Evolutionary conservation across 2,329 filamentous ascomycete genomes (phyloP).

Genomic region (Alternaria sp.): DNA sequence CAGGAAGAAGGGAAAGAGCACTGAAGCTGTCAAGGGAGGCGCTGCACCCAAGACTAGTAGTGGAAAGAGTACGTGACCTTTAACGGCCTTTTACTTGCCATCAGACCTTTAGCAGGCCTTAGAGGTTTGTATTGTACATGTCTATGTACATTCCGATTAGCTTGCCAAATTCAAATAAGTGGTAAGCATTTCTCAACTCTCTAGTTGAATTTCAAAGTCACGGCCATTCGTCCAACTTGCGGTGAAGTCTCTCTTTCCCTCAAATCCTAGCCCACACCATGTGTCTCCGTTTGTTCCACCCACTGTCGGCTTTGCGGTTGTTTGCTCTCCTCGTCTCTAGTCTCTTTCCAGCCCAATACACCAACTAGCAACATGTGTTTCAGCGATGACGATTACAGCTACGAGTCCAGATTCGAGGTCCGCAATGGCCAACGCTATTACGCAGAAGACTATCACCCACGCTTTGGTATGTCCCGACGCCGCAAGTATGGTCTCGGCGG

Average conservation of each 20-base stretch:
- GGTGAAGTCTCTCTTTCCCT: neutral
- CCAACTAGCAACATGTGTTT: conserved; percentile 36
- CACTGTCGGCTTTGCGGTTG: neutral
- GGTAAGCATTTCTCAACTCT: conserved; percentile 1
- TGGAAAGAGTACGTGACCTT: conserved; percentile 16
- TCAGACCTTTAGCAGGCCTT: neutral
- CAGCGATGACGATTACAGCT: conserved; percentile 24
- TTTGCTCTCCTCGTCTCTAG: neutral
- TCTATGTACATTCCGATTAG: neutral
- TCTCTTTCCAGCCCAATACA: neutral
- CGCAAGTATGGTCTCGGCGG: conserved; percentile 31
- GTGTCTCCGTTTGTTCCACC: conserved; percentile 6
- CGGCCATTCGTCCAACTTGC: neutral
- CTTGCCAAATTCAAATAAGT: neutral
- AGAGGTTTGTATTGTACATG: neutral
- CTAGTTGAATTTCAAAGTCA: neutral
- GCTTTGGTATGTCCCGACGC: conserved; percentile 28
- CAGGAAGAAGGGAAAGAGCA: conserved; percentile 41
- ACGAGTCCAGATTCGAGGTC: conserved; percentile 26
- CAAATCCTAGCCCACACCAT: conserved; percentile 6
- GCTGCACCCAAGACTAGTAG: conserved; percentile 35
- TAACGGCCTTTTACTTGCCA: neutral
- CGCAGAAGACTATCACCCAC: conserved; percentile 17
- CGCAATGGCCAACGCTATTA: conserved; percentile 23
- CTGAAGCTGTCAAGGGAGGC: conserved; percentile 45